Percentiles rank a stretch among this genome's conserved stretches.
phyloP scores from a whole-genome alignment of 2,329 filamentous ascomycete species.

The Aspergillus latus region DNA sequence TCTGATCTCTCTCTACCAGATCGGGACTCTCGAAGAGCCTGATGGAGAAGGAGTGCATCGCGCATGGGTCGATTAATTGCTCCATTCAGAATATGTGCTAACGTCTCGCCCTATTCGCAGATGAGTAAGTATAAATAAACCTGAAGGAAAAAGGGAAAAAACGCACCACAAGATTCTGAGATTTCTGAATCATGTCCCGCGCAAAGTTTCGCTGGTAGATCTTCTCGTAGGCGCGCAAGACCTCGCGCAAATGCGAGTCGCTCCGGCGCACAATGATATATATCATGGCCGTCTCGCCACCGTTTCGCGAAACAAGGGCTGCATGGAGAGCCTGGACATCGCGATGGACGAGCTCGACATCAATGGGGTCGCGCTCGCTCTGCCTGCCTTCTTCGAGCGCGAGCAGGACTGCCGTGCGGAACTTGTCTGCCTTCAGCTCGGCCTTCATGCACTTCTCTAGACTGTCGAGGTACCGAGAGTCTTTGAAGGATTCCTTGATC shows the following conservation, averaged over 20 bases:
- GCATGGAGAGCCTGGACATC: conserved; percentile 73
- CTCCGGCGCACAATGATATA: conserved; percentile 77
- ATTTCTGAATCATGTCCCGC: conserved; percentile 81
- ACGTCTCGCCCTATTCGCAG: conserved; percentile 73
- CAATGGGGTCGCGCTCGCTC: conserved; percentile 71
- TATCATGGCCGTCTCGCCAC: conserved; percentile 86
- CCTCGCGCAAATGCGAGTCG: conserved; percentile 77
- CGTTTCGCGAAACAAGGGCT: conserved; percentile 68
- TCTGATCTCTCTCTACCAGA: conserved; percentile 76
- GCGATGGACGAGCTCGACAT: conserved; percentile 62
- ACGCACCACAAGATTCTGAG: conserved; percentile 87
- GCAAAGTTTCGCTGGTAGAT: conserved; percentile 79
- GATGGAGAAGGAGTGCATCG: conserved; percentile 85
- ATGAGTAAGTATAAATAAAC: conserved; percentile 5
- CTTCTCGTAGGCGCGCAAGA: conserved; percentile 73
- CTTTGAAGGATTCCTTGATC: conserved; percentile 85
- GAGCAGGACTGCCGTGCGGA: conserved; percentile 81
- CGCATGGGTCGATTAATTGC: conserved; percentile 93
- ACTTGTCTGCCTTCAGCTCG: conserved; percentile 94
- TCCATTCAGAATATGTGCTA: conserved; percentile 93
- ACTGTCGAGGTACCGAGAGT: conserved; percentile 86
- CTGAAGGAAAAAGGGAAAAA: background rate
- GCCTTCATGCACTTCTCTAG: conserved; percentile 83
- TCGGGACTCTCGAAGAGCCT: conserved; percentile 75
- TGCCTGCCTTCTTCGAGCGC: conserved; percentile 81